Conservation (phyloP, 176 grass and related monocot species). For the Oryza punctata region DNA sequence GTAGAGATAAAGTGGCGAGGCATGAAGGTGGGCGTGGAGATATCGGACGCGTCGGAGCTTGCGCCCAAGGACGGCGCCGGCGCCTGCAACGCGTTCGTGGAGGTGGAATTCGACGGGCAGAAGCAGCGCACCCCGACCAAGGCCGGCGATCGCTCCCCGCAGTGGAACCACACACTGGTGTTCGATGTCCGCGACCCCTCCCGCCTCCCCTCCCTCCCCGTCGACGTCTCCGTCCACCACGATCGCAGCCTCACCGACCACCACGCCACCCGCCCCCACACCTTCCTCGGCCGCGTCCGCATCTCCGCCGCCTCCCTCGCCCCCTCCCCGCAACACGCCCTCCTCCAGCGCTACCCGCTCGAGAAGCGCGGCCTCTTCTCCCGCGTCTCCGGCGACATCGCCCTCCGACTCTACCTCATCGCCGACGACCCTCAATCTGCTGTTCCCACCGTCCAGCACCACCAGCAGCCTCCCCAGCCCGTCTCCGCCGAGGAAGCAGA, state of each 20-base stretch:
- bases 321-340: constrained; percentile 22
- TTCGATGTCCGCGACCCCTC: constrained; percentile 60
- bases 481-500: neutral
- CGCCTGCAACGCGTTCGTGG: constrained; percentile 67
- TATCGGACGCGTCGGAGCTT: constrained; percentile 64
- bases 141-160: constrained; percentile 44
- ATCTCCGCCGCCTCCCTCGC: constrained; percentile 58
- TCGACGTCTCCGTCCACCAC: constrained; percentile 60
- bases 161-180: constrained; percentile 69
- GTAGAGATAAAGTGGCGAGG: too few relatives aligned
- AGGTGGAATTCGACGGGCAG: constrained; percentile 65
- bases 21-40: constrained; percentile 85
- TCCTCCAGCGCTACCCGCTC: constrained; percentile 68
- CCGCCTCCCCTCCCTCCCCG: constrained; percentile 16
- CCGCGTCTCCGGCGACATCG: constrained; percentile 79
- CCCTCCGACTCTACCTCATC: constrained; percentile 48
- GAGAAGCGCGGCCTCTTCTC: constrained; percentile 79
- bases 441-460: neutral
- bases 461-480: neutral
- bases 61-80: constrained; percentile 57
- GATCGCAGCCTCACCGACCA: constrained; percentile 38
- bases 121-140: constrained; percentile 62
- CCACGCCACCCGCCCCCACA: constrained; percentile 31
- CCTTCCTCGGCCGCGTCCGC: constrained; percentile 72
- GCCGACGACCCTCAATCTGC: neutral